Evolutionary conservation across 2,329 filamentous ascomycete genomes (phyloP).

Genomic region (Saccharata proteae): DNA sequence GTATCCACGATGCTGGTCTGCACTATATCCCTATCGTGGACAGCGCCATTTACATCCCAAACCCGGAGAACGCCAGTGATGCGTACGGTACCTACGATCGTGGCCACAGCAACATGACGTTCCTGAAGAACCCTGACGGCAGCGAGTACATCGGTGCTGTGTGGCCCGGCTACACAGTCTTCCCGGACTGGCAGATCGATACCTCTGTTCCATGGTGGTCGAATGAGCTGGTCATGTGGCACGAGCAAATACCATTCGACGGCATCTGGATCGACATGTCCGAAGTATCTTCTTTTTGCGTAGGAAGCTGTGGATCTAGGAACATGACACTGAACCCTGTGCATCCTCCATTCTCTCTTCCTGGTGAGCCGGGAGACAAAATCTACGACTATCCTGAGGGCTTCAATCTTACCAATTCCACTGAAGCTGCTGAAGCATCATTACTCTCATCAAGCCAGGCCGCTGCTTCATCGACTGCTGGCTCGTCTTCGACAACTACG

Average conservation of each 20-base stretch:
- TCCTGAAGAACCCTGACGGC: slow-evolving; percentile 42
- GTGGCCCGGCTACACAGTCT: slow-evolving; percentile 50
- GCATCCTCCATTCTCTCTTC: slow-evolving; percentile 52
- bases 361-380: slow-evolving; percentile 50
- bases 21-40: slow-evolving; percentile 52
- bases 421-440: slow-evolving; percentile 50
- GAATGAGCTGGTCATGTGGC: slow-evolving; percentile 39
- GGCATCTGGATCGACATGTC: slow-evolving; percentile 47
- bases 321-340: slow-evolving; percentile 56
- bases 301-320: slow-evolving; percentile 57
- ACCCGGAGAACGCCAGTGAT: slow-evolving; percentile 56
- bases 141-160: slow-evolving; percentile 43
- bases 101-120: slow-evolving; percentile 37
- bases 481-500: slow-evolving; percentile 16
- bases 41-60: slow-evolving; percentile 57
- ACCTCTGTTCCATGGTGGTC: slow-evolving; percentile 50
- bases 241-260: slow-evolving; percentile 42
- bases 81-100: slow-evolving; percentile 38
- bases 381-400: slow-evolving; percentile 54
- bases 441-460: slow-evolving; percentile 42
- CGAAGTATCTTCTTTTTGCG: slow-evolving; percentile 53
- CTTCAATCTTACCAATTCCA: slow-evolving; percentile 56
- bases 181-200: slow-evolving; percentile 48
- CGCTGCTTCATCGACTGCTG: slow-evolving; percentile 24
- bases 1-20: slow-evolving; percentile 41